Conservation (phyloP, 192 early-diverging fungal species). For the Linnemannia exigua region DNA sequence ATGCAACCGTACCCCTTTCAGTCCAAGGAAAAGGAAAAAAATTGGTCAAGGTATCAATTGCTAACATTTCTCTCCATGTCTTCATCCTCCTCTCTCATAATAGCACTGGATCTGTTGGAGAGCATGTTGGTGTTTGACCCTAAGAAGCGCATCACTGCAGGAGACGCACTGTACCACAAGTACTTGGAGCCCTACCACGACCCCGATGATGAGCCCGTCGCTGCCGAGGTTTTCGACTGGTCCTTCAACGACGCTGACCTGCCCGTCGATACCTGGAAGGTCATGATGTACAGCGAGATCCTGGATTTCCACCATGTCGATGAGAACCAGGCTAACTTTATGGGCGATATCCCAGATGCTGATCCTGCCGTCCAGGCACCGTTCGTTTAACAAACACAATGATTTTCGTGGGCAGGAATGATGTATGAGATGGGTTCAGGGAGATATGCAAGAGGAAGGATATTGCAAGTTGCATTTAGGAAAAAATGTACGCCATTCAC, state of each 20-base stretch:
- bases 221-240: constrained; percentile 91
- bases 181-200: constrained; percentile 95
- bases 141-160: constrained; percentile 89
- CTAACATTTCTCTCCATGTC: neutral
- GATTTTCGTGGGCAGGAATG: too few species aligned
- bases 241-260: constrained; percentile 94
- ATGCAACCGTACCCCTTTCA: neutral
- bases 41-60: neutral
- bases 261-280: constrained; percentile 89
- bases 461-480: too few species aligned
- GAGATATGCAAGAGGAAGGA: too few species aligned
- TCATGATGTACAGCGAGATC: constrained; percentile 92
- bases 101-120: constrained; percentile 88
- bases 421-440: too few species aligned
- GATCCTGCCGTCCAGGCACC: too few species aligned
- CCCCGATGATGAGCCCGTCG: constrained; percentile 88
- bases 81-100: neutral
- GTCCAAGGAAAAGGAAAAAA: too few species aligned
- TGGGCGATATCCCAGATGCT: constrained; percentile 18
- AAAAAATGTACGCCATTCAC: too few species aligned
- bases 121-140: constrained; percentile 96
- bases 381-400: too few species aligned
- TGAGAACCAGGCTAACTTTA: constrained; percentile 26
- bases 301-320: constrained; percentile 63
- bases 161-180: constrained; percentile 90